Evolutionary conservation across 148 eudicot genomes (phyloP).

Genomic region (Hydrangea macrophylla): DNA sequence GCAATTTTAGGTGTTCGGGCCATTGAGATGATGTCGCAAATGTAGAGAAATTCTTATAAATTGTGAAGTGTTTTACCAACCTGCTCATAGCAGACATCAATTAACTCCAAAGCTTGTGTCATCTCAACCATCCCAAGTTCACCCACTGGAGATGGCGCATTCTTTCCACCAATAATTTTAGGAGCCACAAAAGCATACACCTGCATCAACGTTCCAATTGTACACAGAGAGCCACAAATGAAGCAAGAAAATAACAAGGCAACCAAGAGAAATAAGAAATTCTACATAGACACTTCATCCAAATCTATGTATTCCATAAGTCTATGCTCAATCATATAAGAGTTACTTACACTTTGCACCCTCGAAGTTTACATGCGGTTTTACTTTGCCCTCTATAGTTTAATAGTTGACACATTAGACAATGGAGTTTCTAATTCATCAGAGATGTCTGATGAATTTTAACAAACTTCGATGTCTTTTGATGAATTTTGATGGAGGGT

Average conservation of each 20-base stretch:
- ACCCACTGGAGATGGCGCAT: constrained; percentile 95
- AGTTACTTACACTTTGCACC: too few relatives aligned
- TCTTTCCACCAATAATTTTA: constrained; percentile 91
- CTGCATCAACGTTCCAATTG: constrained; percentile 28
- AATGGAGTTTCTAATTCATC: too few relatives aligned
- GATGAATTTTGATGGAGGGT: too few relatives aligned
- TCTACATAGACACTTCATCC: not conserved
- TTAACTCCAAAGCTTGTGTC: constrained; percentile 83
- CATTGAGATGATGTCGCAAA: not conserved
- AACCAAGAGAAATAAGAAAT: not conserved
- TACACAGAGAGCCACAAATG: not conserved
- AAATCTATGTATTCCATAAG: not conserved
- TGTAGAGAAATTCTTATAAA: not conserved
- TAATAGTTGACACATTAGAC: too few relatives aligned
- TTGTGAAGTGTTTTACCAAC: constrained; percentile 27
- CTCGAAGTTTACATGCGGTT: too few relatives aligned
- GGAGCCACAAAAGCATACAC: constrained; percentile 96
- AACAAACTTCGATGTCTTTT: too few relatives aligned
- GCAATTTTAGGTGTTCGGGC: not conserved
- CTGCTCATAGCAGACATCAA: constrained; percentile 84
- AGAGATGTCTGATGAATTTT: too few relatives aligned
- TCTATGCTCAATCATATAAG: too few relatives aligned
- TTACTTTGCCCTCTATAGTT: too few relatives aligned
- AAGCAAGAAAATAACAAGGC: constrained; percentile 8
- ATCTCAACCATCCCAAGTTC: constrained; percentile 99